A percentile compares a stretch with the other conserved stretches of the same genome.
These are phyloP conservation scores for Lentinula guzmanii DNA, from an alignment of 768 basidiomycete genomes.

Conservation along the genomic window DNA sequence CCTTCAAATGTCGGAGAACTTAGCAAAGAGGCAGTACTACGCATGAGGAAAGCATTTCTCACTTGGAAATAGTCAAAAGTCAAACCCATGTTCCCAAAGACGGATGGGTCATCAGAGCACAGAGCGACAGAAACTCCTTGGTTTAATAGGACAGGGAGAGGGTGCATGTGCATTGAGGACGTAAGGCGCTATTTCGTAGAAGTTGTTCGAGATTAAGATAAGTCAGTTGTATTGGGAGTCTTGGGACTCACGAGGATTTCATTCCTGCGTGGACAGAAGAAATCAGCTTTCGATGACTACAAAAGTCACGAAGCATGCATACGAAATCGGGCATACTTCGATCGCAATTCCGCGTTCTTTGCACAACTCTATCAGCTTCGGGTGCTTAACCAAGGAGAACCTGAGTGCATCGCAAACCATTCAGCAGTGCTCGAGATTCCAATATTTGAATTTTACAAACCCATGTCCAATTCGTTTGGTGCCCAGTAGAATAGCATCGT, in stretches of 20 bases:
- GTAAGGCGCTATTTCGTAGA: conserved; percentile 48
- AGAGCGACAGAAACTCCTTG: conserved; percentile 68
- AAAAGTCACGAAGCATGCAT: conserved; percentile 16
- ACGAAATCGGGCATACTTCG: conserved; percentile 83
- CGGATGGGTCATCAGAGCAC: conserved; percentile 69
- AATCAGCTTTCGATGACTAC: neutral
- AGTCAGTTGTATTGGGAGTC: neutral
- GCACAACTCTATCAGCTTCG: conserved; percentile 63
- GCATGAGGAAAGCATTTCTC: neutral
- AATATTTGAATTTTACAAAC: conserved; percentile 24
- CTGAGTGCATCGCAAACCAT: conserved; percentile 23
- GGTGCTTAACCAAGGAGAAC: conserved; percentile 74
- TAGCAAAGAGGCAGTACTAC: neutral
- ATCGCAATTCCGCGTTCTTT: conserved; percentile 56
- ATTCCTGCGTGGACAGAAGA: conserved; percentile 36
- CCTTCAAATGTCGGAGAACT: conserved; percentile 23
- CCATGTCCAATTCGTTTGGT: conserved; percentile 82
- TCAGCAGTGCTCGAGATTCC: neutral
- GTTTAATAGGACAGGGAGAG: conserved; percentile 65
- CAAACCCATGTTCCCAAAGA: conserved; percentile 75
- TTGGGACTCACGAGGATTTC: conserved; percentile 56
- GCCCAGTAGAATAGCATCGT: conserved; percentile 72
- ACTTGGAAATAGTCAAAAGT: conserved; percentile 79
- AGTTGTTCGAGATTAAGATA: neutral
- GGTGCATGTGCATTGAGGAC: conserved; percentile 77